Evolutionary conservation across 805 yeast genomes (phyloP).

Genomic region (Pichia eremophila): DNA sequence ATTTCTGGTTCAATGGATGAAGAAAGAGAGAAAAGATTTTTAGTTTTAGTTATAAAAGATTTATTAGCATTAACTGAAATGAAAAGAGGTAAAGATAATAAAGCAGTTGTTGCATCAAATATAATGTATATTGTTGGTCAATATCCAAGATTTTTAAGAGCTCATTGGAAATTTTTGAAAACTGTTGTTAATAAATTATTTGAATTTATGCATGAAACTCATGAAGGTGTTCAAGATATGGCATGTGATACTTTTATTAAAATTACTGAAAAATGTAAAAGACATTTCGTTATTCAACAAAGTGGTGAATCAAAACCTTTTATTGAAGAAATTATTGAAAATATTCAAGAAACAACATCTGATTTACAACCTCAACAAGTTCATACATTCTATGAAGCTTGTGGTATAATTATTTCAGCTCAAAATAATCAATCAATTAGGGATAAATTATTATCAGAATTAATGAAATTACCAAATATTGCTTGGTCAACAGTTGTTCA

Average conservation of each 20-base stretch:
- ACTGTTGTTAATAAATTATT: constrained; percentile 92
- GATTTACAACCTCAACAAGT: constrained; percentile 96
- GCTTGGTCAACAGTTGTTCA: constrained; percentile 90
- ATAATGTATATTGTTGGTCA: constrained; percentile 99
- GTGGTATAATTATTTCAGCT: constrained; percentile 87
- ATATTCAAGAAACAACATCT: constrained; percentile 76
- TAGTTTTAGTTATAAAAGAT: constrained; percentile 90
- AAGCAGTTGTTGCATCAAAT: constrained; percentile 98
- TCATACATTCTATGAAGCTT: constrained; percentile 95
- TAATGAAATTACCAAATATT: constrained; percentile 86
- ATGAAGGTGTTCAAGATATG: constrained; percentile 99
- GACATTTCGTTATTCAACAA: constrained; percentile 87
- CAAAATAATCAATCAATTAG: constrained; percentile 63
- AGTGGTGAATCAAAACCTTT: constrained; percentile 82
- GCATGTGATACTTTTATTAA: constrained; percentile 98
- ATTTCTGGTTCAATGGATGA: constrained; percentile 98
- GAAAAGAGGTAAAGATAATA: constrained; percentile 95
- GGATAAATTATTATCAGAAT: constrained; percentile 60
- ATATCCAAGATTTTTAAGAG: constrained; percentile 93
- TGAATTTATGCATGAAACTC: constrained; percentile 99
- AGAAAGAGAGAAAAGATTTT: constrained; percentile 89
- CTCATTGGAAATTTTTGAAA: constrained; percentile 95
- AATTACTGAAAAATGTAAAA: constrained; percentile 89
- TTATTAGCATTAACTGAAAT: constrained; percentile 84
- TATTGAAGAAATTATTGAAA: constrained; percentile 77